Evolutionary conservation across 225 moss, liverwort and hornwort genomes (phyloP), one percentile per base, ranked within the genome.

Genomic region (Thuidium tamariscinum): DNA sequence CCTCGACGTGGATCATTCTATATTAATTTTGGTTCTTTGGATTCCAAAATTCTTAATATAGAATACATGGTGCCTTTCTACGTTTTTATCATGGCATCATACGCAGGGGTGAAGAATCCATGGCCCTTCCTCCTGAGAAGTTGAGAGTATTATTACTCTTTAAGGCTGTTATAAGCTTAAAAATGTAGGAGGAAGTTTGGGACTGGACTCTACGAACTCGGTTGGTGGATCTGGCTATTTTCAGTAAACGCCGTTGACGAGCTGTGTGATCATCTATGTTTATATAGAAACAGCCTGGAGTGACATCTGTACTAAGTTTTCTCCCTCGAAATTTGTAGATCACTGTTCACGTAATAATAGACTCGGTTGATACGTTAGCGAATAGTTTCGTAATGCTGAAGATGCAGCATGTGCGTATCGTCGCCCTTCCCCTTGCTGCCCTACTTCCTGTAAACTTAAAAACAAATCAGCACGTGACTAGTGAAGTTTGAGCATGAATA

Each of bases 201-300:
- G 4, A 4, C 22, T 76, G 6, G 26, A 37, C 37, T 77, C 64
- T 48, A n/a, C n/a, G 39, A 78, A 56, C 63, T 63, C 42, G 16
- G 11, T 72, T 36, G 6, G 54, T 36, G 42, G 69, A 70, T 44
- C 55, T 75, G n/a, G 7, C 60, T 84, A 75, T 84, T 80, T 74
- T 80, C 55, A 87, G 87, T 69, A 46, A 69, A 68, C 87, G 78
- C 90, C 82, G n/a, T 78, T 77, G 82, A 49, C 72, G 85, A 76
- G 78, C 42, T 88, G 73, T 82, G 48, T 26, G 23, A 26, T 39
- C 56, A 49, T 46, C 61, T 72, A 74, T 75, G 51, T 82, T 87
- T 46, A 29, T 44, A 36, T 27, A 32, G 44, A 39, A 83, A 36
- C 26, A 84, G 62, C 81, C 62, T 77, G 70, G 63, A 76, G 17